Evolutionary conservation across 2,329 filamentous ascomycete genomes (phyloP), one percentile per base, ranked within the genome.

Genomic region (Pseudocercospora ulei): DNA sequence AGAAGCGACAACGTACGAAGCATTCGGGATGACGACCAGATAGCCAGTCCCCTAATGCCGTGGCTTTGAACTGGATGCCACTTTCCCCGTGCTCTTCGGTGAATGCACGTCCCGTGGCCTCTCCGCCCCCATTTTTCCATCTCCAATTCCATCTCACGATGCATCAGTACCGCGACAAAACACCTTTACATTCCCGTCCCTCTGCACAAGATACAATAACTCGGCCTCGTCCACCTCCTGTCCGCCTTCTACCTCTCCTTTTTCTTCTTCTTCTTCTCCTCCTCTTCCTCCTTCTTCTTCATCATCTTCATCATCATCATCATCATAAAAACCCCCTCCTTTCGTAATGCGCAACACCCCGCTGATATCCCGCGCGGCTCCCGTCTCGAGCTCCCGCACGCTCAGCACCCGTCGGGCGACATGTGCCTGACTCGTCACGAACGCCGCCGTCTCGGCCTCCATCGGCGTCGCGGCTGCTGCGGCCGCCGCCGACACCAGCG

Each of bases 281-380:
- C n/a, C 80, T 86, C 35, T 88, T 70, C 49, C 85, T 73, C 46
- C 95, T 55, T 26, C 94, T 73, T 78, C 44, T 87, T 87, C 12
- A 78, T 77, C 1, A 88, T 88, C 0, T 9, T 38, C 36, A 5
- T 53, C 55, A 30, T 58, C 56, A 8, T 41, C 44, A 2, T 40
- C 28, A 6, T 36, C 47, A 28, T 47, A 61, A 48, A 48, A 54
- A 18, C 57, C 57, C 9, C 65, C 66, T 3, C 78, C 78, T 28
- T 70, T 68, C 11, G 81, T 87, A 34, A 90, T 69, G 49, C 86
- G 73, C 47, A 95, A 56, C 27, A 94, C 85, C 2, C 88, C 88
- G 62, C 83, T 93, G 19, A 96, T 83, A 62, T 95, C 88, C 57
- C 73, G 79, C 46, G 88, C 87, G n/a, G 78, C 78, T 0, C 88